These are phyloP conservation scores for Tricladium varicosporioides DNA, from an alignment of 2,329 filamentous ascomycete genomes.

Conservation along the genomic window DNA sequence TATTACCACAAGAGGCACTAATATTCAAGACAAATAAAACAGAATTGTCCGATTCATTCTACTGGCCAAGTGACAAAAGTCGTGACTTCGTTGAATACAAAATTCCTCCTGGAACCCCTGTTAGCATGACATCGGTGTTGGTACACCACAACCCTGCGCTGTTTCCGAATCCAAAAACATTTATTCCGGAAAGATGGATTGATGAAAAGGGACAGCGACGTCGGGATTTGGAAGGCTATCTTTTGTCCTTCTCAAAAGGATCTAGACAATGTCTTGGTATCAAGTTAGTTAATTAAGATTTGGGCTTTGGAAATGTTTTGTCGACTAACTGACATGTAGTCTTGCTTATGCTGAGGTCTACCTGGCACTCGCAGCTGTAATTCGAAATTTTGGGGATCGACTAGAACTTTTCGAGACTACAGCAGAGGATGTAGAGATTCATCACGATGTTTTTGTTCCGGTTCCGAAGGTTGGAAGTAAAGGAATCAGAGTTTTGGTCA, in stretches of 20 bases:
- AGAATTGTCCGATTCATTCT: no score
- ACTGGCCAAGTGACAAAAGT: no score
- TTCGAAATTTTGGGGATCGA: not conserved
- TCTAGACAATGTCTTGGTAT: constrained; percentile 28
- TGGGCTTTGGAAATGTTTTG: not conserved
- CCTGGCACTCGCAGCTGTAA: not conserved
- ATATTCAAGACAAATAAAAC: not conserved
- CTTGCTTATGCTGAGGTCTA: constrained; percentile 5
- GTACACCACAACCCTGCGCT: constrained; percentile 4
- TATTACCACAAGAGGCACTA: not conserved
- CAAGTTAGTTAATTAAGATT: constrained; percentile 12
- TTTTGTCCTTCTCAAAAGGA: constrained; percentile 26
- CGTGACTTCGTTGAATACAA: not conserved
- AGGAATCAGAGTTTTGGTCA: not conserved
- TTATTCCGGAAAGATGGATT: constrained; percentile 44
- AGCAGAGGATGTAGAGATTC: not conserved
- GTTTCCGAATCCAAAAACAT: constrained; percentile 41
- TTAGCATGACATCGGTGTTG: constrained; percentile 4
- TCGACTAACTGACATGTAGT: not conserved
- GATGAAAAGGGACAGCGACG: not conserved
- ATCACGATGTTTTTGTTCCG: constrained; percentile 1
- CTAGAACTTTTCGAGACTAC: not conserved
- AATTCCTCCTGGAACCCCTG: not conserved
- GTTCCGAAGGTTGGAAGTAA: not conserved
- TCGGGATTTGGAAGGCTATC: not conserved